Evolutionary conservation across 176 grass and related monocot genomes (phyloP), one percentile per base, ranked within the genome.

Genomic region (Areca catechu): DNA sequence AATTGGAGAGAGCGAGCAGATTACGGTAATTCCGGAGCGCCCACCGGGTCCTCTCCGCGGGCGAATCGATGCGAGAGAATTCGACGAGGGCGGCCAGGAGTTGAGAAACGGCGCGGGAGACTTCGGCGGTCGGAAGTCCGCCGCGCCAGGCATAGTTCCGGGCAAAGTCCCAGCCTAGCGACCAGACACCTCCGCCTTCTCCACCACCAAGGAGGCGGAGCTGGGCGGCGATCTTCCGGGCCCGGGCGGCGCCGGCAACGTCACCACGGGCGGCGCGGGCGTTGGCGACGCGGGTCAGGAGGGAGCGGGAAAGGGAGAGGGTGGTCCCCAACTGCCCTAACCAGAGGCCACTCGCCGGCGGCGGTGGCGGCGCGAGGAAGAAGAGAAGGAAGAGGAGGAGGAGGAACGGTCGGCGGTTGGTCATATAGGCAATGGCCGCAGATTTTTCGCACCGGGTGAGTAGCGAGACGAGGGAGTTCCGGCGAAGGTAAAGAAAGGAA

Each of bases 281-380:
- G 67, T 74, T 70, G 66, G 78, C 83, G 29, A 98, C 50, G 66
- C 93, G 87, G 60, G 78, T 43, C 54, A 98, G 81, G 81, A 98
- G 93, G 43, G 93, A 89, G 56, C 80, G 79, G 69, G 93, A 97
- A 53, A 98, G 78, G 28, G 84, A 92, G 62, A 91, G 72, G 19
- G 83, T 63, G 14, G 76, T 71, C 19, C 70, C 62, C 67, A 77
- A 75, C 65, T 92, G 73, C 50, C 75, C 65, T 5, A 98, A 12
- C n/a, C 49, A 47, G 15, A 91, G 50, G 1, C 74, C 78, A 4
- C 61, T 58, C 24, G 87, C 43, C 24, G 24, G 24, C 3, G 60
- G 78, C 4, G 20, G 24, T 6, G 68, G 6, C 4, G 59, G 60
- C 4, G 54, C 20, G 37, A 92, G 20, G 27, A 89, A 24, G 24